Conservation (phyloP, 1,284 basidiomycete genomes). For the Rhodotorula glutinis region DNA sequence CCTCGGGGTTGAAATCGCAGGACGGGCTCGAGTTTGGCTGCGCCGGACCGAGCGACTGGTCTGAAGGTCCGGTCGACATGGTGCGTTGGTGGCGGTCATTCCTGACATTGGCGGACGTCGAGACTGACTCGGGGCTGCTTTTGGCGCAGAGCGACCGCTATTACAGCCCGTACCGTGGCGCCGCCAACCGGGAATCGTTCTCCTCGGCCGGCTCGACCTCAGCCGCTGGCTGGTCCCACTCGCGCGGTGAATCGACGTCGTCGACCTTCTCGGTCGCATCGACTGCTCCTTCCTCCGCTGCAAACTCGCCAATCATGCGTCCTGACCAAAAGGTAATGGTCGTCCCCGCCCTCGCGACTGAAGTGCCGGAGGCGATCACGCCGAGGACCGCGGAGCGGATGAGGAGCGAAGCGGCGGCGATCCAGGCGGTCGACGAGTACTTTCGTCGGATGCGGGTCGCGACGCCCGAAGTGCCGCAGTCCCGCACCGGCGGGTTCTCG, state of each 20-base stretch:
- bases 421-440: slow-evolving; percentile 35
- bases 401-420: slow-evolving; percentile 23
- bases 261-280: slow-evolving; percentile 22
- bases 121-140: no score
- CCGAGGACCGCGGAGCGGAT: slow-evolving; percentile 24
- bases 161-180: slow-evolving; percentile 15
- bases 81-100: no score
- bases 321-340: no score
- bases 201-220: slow-evolving; percentile 19
- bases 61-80: slow-evolving; percentile 23
- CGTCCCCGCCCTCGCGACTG: no score
- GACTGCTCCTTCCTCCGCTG: slow-evolving; percentile 32
- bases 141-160: slow-evolving; percentile 28
- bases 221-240: slow-evolving; percentile 20
- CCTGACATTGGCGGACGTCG: no score
- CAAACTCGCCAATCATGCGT: slow-evolving; percentile 22
- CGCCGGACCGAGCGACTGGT: slow-evolving; percentile 27
- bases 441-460: slow-evolving; percentile 24
- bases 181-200: slow-evolving; percentile 17
- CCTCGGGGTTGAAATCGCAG: neutral
- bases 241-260: slow-evolving; percentile 32
- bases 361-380: slow-evolving; percentile 25
- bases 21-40: slow-evolving; percentile 36
- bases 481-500: neutral
- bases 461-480: slow-evolving; percentile 22